Evolutionary conservation across 768 basidiomycete genomes (phyloP).

Genomic region (Mycena rebaudengoi): DNA sequence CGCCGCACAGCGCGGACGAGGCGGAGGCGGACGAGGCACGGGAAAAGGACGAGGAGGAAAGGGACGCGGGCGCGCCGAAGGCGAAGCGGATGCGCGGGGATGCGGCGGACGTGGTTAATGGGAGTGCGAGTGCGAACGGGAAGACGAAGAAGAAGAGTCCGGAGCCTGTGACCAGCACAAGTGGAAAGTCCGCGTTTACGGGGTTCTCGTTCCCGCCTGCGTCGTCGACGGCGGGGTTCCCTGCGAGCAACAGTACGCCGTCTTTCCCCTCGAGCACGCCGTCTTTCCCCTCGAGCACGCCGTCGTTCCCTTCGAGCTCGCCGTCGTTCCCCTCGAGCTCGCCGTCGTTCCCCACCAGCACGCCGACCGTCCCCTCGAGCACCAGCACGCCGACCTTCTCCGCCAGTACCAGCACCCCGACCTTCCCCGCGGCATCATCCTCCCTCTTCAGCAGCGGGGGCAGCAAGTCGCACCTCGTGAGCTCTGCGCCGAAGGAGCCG

Average conservation of each 20-base stretch:
- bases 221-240: no score
- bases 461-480: slow-evolving; percentile 39
- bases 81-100: slow-evolving; percentile 14
- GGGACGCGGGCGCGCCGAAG: slow-evolving; percentile 41
- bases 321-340: no score
- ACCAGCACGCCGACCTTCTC: no score
- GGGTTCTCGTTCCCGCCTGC: no score
- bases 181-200: no score
- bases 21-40: slow-evolving; percentile 46
- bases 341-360: no score
- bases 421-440: not conserved
- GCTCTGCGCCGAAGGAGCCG: slow-evolving; percentile 72
- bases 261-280: no score
- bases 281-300: no score
- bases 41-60: slow-evolving; percentile 40
- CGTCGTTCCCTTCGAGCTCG: no score
- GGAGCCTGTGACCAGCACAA: not conserved
- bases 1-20: slow-evolving; percentile 28
- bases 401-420: not conserved
- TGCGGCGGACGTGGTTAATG: slow-evolving; percentile 6
- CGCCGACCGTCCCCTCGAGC: no score
- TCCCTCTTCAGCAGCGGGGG: slow-evolving; percentile 4
- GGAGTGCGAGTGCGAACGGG: not conserved
- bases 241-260: no score
- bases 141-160: not conserved